Conservation (phyloP, 2,329 filamentous ascomycete genomes). For the Trichoderma breve region DNA sequence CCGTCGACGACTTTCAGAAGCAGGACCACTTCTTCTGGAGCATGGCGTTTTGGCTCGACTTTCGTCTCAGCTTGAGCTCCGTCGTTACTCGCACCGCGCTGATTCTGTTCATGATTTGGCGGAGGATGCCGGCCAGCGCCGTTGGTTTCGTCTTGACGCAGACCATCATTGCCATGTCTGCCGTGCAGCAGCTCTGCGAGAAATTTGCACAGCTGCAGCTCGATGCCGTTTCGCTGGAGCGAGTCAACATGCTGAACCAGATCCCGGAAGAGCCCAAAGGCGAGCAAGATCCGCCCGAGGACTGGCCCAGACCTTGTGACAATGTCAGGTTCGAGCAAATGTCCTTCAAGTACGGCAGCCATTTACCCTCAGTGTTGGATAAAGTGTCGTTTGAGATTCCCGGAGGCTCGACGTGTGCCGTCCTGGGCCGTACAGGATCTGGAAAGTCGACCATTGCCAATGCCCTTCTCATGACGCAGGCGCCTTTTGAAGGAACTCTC, state of each 20-base stretch:
- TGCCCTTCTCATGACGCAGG: conserved; percentile 55
- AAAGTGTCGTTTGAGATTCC: conserved; percentile 72
- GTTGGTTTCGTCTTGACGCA: conserved; percentile 78
- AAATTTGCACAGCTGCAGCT: conserved; percentile 84
- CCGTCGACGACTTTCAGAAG: conserved; percentile 85
- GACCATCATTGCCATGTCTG: conserved; percentile 37
- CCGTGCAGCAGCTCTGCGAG: conserved; percentile 61
- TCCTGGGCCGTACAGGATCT: conserved; percentile 81
- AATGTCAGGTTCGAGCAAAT: conserved; percentile 75
- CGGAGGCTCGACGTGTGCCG: conserved; percentile 57
- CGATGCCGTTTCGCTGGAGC: conserved; percentile 87
- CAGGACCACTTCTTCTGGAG: conserved; percentile 97
- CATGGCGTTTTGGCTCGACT: conserved; percentile 79
- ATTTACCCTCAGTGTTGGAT: conserved; percentile 69
- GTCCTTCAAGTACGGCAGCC: conserved; percentile 75
- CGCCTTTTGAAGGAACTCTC: conserved; percentile 50
- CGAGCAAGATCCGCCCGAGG: conserved; percentile 64
- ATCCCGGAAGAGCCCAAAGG: conserved; percentile 74
- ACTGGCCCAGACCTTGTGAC: conserved; percentile 72
- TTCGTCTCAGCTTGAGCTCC: conserved; percentile 63
- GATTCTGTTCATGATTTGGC: conserved; percentile 71
- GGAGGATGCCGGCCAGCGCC: conserved; percentile 71
- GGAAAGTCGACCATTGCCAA: conserved; percentile 78
- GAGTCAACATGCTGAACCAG: conserved; percentile 76
- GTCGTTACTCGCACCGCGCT: conserved; percentile 71